Evolutionary conservation across 441 rosid genomes (phyloP).

Genomic region (Gossypium davidsonii): DNA sequence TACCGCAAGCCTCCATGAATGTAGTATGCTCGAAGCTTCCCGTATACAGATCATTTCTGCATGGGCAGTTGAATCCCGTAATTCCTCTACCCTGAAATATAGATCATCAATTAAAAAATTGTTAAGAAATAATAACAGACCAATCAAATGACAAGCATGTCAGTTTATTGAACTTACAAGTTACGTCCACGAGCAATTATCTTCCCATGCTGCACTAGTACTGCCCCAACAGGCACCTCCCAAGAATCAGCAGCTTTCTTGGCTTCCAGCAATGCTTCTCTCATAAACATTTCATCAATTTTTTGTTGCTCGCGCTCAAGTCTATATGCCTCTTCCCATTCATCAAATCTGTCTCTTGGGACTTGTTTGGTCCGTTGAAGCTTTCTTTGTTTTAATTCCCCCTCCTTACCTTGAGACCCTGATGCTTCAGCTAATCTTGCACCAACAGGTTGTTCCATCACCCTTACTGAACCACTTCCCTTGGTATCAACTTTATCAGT

Average conservation of each 20-base stretch:
- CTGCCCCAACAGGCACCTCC: conserved; percentile 99
- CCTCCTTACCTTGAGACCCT: conserved; percentile 32
- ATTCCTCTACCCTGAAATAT: conserved; percentile 79
- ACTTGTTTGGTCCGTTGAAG: conserved; percentile 72
- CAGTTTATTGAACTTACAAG: conserved; percentile 50
- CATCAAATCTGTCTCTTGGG: conserved; percentile 71
- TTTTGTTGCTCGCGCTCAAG: conserved; percentile 62
- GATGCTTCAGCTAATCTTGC: conserved; percentile 35
- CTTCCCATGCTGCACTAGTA: conserved; percentile 82
- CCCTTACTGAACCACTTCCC: conserved; percentile 35
- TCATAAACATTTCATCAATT: conserved; percentile 86
- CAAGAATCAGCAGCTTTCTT: conserved; percentile 90
- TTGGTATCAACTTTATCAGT: conserved; percentile 26
- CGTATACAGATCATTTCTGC: conserved; percentile 96
- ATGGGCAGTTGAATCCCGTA: conserved; percentile 94
- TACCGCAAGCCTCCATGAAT: conserved; percentile 89
- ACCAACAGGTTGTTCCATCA: conserved; percentile 31
- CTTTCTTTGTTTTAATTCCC: conserved; percentile 49
- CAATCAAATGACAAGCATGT: conserved; percentile 8
- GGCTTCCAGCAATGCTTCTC: conserved; percentile 89
- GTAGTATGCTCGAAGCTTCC: conserved; percentile 72
- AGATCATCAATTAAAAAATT: conserved; percentile 10
- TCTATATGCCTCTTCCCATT: conserved; percentile 92
- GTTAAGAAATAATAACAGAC: conserved; percentile 10
- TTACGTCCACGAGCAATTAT: conserved; percentile 89